These are phyloP conservation scores for Setaria italica DNA, from an alignment of 202 grass and related monocot species.

Conservation along the genomic window DNA sequence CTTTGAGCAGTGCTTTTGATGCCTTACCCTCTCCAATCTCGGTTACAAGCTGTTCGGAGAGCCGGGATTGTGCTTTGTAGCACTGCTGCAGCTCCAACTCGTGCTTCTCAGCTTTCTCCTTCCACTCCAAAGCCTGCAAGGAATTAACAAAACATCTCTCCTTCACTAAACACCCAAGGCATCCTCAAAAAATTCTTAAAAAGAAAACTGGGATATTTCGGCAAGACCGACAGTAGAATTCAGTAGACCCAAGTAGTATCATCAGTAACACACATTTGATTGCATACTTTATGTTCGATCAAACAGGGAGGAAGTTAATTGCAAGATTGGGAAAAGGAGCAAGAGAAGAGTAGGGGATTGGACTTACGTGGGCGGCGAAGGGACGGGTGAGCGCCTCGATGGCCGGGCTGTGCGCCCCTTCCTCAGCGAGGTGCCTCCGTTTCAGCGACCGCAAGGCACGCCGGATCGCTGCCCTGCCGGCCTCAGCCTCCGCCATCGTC, in stretches of 20 bases:
- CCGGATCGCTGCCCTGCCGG: constrained; percentile 64
- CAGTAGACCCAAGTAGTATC: background rate
- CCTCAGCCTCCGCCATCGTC: constrained; percentile 68
- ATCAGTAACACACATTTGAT: constrained; percentile 29
- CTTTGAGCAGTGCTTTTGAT: constrained; percentile 67
- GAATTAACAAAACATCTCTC: constrained; percentile 28
- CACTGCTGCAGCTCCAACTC: constrained; percentile 92
- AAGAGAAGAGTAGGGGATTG: background rate
- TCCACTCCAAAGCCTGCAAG: constrained; percentile 82
- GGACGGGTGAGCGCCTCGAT: constrained; percentile 78
- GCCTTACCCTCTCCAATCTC: constrained; percentile 72
- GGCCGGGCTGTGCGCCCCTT: constrained; percentile 78
- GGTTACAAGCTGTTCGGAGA: constrained; percentile 78
- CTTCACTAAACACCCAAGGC: constrained; percentile 2
- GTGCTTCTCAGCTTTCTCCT: constrained; percentile 89
- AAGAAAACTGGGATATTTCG: background rate
- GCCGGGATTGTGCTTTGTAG: constrained; percentile 78
- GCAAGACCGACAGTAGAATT: background rate
- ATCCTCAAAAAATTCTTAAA: background rate
- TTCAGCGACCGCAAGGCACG: constrained; percentile 57
- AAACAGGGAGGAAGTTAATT: constrained; percentile 10
- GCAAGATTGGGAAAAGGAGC: background rate
- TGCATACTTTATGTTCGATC: constrained; percentile 12
- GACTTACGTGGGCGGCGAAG: constrained; percentile 70
- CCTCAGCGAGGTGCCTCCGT: constrained; percentile 72